phyloP scores from a whole-genome alignment of 208 protist species.

The Acanthamoeba castellanii region DNA sequence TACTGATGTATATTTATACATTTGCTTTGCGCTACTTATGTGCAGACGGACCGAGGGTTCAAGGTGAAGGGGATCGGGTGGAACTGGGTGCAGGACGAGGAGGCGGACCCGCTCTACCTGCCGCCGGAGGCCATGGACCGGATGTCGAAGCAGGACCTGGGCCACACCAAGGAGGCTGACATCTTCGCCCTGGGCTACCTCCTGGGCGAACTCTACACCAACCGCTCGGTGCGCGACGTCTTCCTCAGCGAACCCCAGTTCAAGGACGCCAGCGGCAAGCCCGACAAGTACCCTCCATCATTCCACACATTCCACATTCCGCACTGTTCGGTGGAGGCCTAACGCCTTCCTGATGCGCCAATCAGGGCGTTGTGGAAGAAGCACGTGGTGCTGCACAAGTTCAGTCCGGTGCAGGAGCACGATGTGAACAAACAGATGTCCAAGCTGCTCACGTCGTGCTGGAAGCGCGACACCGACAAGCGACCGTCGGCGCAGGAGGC shows the following conservation, averaged over 20 bases:
- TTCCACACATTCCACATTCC: too few relatives aligned
- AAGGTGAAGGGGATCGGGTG: not conserved
- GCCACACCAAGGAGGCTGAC: not conserved
- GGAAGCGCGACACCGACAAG: not conserved
- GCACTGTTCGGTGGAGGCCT: too few relatives aligned
- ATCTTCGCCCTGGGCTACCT: not conserved
- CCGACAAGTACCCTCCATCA: not conserved
- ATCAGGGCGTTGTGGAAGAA: not conserved
- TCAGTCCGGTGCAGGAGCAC: not conserved
- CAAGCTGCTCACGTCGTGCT: not conserved
- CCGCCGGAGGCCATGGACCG: not conserved
- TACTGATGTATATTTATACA: not conserved
- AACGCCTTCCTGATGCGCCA: too few relatives aligned
- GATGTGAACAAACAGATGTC: not conserved
- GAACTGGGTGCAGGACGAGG: not conserved
- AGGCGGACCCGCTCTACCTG: not conserved
- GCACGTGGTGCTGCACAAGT: not conserved
- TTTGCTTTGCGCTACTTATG: too few relatives aligned
- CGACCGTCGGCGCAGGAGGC: too few relatives aligned
- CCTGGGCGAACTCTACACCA: not conserved
- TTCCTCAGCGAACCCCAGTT: not conserved
- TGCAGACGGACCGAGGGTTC: not conserved
- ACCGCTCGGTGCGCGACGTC: not conserved
- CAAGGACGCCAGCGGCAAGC: not conserved
- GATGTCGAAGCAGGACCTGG: not conserved